A percentile compares a stretch with the other conserved stretches of the same genome.
These are phyloP conservation scores for Dryas alaskensis DNA, from an alignment of 306 rosid species.

Conservation along the genomic window DNA sequence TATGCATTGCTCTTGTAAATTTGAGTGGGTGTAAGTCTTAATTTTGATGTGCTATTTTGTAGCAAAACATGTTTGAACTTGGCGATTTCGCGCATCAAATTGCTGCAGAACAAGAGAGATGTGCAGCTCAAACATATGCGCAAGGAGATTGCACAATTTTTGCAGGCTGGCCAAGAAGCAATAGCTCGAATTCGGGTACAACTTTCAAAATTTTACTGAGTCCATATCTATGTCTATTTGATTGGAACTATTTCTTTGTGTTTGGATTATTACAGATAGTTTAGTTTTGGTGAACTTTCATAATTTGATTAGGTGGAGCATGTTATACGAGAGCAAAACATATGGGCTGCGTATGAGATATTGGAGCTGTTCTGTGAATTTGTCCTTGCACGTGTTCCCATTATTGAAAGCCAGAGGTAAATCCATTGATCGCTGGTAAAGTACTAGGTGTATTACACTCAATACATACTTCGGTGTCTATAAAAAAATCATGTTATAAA, in stretches of 20 bases:
- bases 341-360: constrained; percentile 90
- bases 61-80: constrained; percentile 88
- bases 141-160: constrained; percentile 86
- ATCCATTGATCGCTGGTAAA: constrained; percentile 16
- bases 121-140: constrained; percentile 84
- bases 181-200: constrained; percentile 91
- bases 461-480: not conserved
- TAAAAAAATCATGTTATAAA: not conserved
- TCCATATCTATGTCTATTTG: constrained; percentile 1
- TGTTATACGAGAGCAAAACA: constrained; percentile 86
- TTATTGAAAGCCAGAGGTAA: constrained; percentile 85
- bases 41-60: constrained; percentile 28
- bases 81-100: constrained; percentile 82
- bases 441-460: not conserved
- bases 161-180: constrained; percentile 95
- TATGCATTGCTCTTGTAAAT: constrained; percentile 4
- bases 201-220: constrained; percentile 18
- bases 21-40: constrained; percentile 8
- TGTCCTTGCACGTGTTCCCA: constrained; percentile 88
- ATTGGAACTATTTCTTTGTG: not conserved
- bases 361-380: constrained; percentile 96
- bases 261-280: not conserved
- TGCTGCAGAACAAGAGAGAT: constrained; percentile 96
- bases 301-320: constrained; percentile 78
- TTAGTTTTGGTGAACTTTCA: constrained; percentile 1